phyloP scores from a whole-genome alignment of 2,329 filamentous ascomycete species.

The Basipetospora sp. region DNA sequence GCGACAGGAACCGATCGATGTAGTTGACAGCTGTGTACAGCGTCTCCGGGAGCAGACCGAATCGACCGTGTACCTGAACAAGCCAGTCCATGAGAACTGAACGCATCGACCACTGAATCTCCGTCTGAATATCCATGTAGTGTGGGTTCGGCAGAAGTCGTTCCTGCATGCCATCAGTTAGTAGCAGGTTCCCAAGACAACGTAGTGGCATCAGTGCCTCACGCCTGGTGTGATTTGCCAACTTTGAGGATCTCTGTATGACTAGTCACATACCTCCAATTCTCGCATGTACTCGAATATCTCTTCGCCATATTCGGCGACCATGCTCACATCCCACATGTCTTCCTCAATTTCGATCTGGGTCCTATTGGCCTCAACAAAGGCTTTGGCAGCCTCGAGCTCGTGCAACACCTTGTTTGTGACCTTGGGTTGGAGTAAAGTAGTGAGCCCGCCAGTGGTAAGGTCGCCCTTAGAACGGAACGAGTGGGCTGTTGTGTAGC shows the following conservation, averaged over 20 bases:
- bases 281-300: slow-evolving; percentile 86
- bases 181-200: no score
- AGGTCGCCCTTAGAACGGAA: slow-evolving; percentile 56
- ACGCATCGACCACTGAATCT: slow-evolving; percentile 98
- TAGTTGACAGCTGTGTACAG: slow-evolving; percentile 92
- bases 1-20: slow-evolving; percentile 87
- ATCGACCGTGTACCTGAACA: slow-evolving; percentile 86
- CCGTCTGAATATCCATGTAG: slow-evolving; percentile 95
- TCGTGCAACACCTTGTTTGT: slow-evolving; percentile 57
- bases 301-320: slow-evolving; percentile 88
- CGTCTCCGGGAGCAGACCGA: slow-evolving; percentile 82
- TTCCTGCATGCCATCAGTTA: slow-evolving; percentile 30
- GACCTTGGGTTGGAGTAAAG: slow-evolving; percentile 56
- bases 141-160: slow-evolving; percentile 74
- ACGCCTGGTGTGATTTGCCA: no score
- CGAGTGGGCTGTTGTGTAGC: slow-evolving; percentile 64
- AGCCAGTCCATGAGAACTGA: slow-evolving; percentile 96
- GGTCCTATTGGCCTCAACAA: slow-evolving; percentile 55
- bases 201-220: no score
- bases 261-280: slow-evolving; percentile 56
- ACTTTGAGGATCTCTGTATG: no score
- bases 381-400: slow-evolving; percentile 47
- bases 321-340: slow-evolving; percentile 89
- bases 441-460: slow-evolving; percentile 36
- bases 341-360: slow-evolving; percentile 76